phyloP scores from a whole-genome alignment of 176 grass and related monocot genomes.

The Paspalum vaginatum region DNA sequence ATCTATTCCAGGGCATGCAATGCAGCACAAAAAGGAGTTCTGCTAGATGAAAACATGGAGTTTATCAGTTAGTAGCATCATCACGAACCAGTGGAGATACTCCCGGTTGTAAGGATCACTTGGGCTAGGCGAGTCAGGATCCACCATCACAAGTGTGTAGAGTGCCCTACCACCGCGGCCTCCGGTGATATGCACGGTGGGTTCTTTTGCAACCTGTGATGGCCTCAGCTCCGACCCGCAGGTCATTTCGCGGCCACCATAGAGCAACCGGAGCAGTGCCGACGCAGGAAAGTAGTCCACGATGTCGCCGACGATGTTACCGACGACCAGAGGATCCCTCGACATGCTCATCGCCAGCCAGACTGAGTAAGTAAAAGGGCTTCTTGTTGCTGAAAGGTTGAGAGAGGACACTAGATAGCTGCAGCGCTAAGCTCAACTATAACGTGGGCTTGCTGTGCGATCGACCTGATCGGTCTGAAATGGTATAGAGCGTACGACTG shows the following conservation, averaged over 20 bases:
- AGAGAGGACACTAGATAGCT: neutral
- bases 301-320: constrained; percentile 65
- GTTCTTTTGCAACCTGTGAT: constrained; percentile 62
- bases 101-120: constrained; percentile 75
- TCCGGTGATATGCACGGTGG: constrained; percentile 59
- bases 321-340: constrained; percentile 78
- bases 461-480: neutral
- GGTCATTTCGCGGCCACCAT: constrained; percentile 67
- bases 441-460: neutral
- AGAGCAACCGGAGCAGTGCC: constrained; percentile 57
- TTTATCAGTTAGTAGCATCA: too few relatives aligned
- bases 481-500: neutral
- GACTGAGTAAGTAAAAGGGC: neutral
- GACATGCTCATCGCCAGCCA: constrained; percentile 41
- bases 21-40: too few relatives aligned
- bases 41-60: neutral
- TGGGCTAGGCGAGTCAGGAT: constrained; percentile 85
- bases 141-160: constrained; percentile 92
- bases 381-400: neutral
- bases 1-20: neutral
- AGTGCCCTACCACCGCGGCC: constrained; percentile 40
- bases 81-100: constrained; percentile 82
- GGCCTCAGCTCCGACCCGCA: constrained; percentile 81
- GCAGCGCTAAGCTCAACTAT: neutral
- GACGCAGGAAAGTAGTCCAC: constrained; percentile 59